Evolutionary conservation across 768 basidiomycete species (phyloP), one percentile per base, ranked within the genome.

Genomic region (Dictyophora rubrovolvata): DNA sequence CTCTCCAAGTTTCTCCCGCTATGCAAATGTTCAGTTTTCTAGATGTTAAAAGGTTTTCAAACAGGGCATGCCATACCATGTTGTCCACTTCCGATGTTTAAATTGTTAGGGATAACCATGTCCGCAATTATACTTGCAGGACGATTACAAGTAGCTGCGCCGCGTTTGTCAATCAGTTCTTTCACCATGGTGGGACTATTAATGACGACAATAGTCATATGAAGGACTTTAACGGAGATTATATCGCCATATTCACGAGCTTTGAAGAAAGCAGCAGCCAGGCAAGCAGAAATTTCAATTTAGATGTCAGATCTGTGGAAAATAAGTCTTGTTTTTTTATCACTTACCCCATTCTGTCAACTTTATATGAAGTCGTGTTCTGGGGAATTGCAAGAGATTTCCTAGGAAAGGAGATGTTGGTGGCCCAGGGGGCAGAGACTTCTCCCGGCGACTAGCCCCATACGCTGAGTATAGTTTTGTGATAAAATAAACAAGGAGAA

Each of bases 371-470:
- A 64, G 59, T 14, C 59, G 60, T 18, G 50, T 55, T 33, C 62
- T 63, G 1, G 68, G 68, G 51, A 69, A 63, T 17, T 53, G 48
- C 16, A 57, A 42, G 28, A 68, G 22, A 55, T 69, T 69, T 8
- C 68, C 68, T 12, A 68, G 23, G 37, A 69, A 36, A 1, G 68
- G 66, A 6, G 59, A 37, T 5, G 65, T 65, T 5, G 65, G 65
- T 18, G 68, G 68, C 1, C 68, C 68, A 18, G 68, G 63, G 18
- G 68, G 68, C 12, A 68, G 61, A 56, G 61, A 60, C 46, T 62
- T 55, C 10, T 28, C 28, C 28, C 28, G 28, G 28, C 28, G 7
- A 28, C 28, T 28, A 28, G 28, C 59, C 65, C 7, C 28, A 28
- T 28, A 28, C 28, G 28, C 28, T 28, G 28, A 28, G 28, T 28